Evolutionary conservation across 2,329 filamentous ascomycete species (phyloP), one percentile per base, ranked within the genome.

Genomic region (Sordariomycetes sp.): DNA sequence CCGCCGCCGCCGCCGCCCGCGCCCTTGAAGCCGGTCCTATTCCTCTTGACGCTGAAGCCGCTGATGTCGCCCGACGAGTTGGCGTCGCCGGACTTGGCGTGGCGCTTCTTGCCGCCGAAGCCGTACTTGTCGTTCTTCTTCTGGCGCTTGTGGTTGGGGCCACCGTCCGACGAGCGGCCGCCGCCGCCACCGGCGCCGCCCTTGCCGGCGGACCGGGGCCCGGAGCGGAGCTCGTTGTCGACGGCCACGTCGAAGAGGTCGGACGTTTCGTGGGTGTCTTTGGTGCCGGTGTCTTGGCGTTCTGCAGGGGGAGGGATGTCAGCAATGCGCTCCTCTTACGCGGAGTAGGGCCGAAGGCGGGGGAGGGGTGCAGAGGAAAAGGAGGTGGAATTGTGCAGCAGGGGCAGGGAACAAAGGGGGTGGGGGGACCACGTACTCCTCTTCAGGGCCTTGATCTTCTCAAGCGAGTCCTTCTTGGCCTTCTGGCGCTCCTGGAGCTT

Each of bases 41-140:
- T 62, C 50, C 85, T 88, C 78, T 87, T 90, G 43, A 79, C 80
- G 58, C 87, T 91, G 76, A 95, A 97, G 1, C 82, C 84, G 61
- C 83, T 83, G 64, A 95, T 75, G 71, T 99, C 94, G 61, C 83
- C 87, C 53, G 86, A 91, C 63, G 89, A 95, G 61, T 81, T 70
- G 54, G 92, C 91, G 72, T 97, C 92, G 64, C 90, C 90, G 61
- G 91, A 96, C 83, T 99, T 99, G 59, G 80, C 74, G 70, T 91
- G 86, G 58, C 88, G 81, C 81, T 99, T 99, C 84, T 96, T 97
- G 65, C 94, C 94, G 61, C 94, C 94, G 68, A 93, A 96, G 25
- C 94, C 94, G 71, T 87, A 97, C 76, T 96, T 97, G 64, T 89
- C 82, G 70, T 99, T 87, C 78, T 95, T 96, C 85, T 96, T 96